These are phyloP conservation scores for Sesbania bispinosa DNA, from an alignment of 306 rosid species.

Conservation along the genomic window DNA sequence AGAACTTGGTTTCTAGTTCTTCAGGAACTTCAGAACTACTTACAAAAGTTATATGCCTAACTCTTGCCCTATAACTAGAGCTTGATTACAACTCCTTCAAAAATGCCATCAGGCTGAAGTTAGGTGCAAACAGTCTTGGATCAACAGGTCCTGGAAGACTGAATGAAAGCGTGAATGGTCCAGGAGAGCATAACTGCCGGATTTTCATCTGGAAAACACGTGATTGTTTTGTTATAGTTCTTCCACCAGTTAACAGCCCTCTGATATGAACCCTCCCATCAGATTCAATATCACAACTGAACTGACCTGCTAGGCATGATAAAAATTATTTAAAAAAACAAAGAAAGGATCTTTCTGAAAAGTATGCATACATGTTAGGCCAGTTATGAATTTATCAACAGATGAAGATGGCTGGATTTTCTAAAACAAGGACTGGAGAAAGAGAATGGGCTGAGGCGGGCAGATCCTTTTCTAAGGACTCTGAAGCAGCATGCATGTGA, in stretches of 20 bases:
- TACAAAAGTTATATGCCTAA: neutral
- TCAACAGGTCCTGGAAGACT: slow-evolving; percentile 80
- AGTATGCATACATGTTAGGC: slow-evolving; percentile 3
- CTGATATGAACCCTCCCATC: slow-evolving; percentile 61
- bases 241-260: slow-evolving; percentile 55
- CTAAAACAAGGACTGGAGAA: neutral
- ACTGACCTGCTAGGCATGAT: slow-evolving; percentile 41
- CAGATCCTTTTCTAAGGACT: neutral
- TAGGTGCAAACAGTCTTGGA: slow-evolving; percentile 73
- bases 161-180: slow-evolving; percentile 69
- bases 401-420: neutral
- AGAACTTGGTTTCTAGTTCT: neutral
- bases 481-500: neutral
- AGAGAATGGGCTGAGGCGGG: neutral
- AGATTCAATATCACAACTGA: slow-evolving; percentile 67
- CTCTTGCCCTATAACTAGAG: slow-evolving; percentile 15
- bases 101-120: slow-evolving; percentile 66
- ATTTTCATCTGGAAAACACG: slow-evolving; percentile 52
- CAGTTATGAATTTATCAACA: neutral
- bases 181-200: slow-evolving; percentile 55
- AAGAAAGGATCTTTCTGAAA: neutral
- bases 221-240: slow-evolving; percentile 48
- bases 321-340: neutral
- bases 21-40: neutral
- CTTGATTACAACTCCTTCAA: slow-evolving; percentile 65